A percentile compares a stretch with the other conserved stretches of the same genome.
These are phyloP conservation scores for Gillenia trifoliata DNA, from an alignment of 306 rosid species.

Conservation along the genomic window DNA sequence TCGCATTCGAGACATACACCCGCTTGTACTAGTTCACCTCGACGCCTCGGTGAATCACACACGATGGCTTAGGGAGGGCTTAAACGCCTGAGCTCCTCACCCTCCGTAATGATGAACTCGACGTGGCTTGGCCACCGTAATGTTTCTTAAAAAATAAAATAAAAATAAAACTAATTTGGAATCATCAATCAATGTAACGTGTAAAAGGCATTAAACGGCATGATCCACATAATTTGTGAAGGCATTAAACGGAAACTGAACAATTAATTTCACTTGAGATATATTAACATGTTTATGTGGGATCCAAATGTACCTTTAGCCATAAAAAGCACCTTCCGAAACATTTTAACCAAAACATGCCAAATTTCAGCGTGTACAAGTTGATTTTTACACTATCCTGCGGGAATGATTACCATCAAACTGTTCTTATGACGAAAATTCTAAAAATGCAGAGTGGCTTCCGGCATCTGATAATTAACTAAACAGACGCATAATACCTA, in stretches of 20 bases:
- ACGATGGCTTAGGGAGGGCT: no score
- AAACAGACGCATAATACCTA: background rate
- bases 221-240: conserved; percentile 10
- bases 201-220: background rate
- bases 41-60: no score
- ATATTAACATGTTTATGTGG: background rate
- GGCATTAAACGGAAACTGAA: background rate
- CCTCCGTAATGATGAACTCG: no score
- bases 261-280: background rate
- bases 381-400: background rate
- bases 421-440: background rate
- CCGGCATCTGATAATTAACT: background rate
- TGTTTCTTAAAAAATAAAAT: no score
- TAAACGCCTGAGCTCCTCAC: no score
- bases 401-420: conserved; percentile 10
- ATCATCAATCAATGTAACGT: background rate
- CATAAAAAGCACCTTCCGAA: background rate
- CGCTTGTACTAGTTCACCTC: no score
- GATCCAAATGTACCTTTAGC: background rate
- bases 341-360: background rate
- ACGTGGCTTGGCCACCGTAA: no score
- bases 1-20: no score
- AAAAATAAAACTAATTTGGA: no score
- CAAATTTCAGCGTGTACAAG: conserved; percentile 1
- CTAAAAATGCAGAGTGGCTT: background rate